Percentiles rank a stretch among this genome's conserved stretches.
Conservation (phyloP, 306 rosid species). For the Adenanthera pavonina region DNA sequence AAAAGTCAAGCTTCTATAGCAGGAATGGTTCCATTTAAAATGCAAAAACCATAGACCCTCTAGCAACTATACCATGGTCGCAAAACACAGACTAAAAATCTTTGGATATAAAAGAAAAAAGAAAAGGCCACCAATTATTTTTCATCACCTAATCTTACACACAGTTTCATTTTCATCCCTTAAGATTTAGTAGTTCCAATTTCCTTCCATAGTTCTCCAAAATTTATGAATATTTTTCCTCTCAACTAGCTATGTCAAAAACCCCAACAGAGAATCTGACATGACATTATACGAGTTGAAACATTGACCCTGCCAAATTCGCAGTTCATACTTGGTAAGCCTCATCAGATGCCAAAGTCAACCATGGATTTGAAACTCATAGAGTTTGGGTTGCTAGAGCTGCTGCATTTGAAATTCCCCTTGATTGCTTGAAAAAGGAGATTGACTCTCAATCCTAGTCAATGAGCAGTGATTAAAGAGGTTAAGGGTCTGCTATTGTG, state of each 20-base stretch:
- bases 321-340: not conserved
- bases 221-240: not conserved
- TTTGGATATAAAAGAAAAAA: no score
- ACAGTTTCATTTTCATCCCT: not conserved
- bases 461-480: not conserved
- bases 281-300: not conserved
- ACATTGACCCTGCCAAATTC: not conserved
- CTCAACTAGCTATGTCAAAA: not conserved
- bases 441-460: not conserved
- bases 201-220: not conserved
- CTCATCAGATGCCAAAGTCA: not conserved
- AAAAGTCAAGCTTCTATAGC: not conserved
- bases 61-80: not conserved
- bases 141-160: no score
- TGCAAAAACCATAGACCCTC: conserved; percentile 22
- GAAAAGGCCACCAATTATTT: not conserved
- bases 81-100: not conserved
- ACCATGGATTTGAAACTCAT: not conserved
- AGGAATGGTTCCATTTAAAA: not conserved
- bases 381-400: not conserved
- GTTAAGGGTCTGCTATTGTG: not conserved
- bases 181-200: not conserved
- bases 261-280: not conserved
- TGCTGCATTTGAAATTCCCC: not conserved
- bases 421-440: not conserved